Base-by-base conservation (phyloP, 1,284 basidiomycete genomes). In the Taiwanofungus camphoratus region DNA sequence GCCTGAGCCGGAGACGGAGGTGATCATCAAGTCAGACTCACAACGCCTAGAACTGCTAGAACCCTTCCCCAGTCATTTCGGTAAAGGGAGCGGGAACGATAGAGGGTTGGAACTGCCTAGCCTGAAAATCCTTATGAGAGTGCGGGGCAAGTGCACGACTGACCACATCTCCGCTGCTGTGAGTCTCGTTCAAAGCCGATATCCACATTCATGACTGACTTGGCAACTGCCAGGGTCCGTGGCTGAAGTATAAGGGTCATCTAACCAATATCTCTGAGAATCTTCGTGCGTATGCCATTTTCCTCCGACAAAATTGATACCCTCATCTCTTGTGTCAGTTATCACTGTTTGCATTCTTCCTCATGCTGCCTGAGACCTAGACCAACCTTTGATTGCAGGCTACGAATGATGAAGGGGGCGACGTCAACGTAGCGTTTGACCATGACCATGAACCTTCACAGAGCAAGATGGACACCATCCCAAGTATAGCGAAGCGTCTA, bases 221-320 rank as follows among this genome's bases (percentile, higher is more conserved):
- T n/a, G n/a, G n/a, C n/a, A n/a, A n/a, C n/a, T n/a, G 46, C 26
- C 54, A 88, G 86, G 93, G 93, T 2, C 88, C 92, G 30, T 99
- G 96, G 96, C 70, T 99, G 52, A 98, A 98, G 72, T 99, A 96
- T 73, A 99, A 92, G 62, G 89, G 94, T 0, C 94, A 99, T 67
- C 71, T 99, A 32, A 87, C 85, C 33, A 97, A 98, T 65, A 93
- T 98, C 48, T 93, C 94, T 1, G 92, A 98, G 65, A 99, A 99
- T 67, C 82, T 96, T 11, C 67, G 88, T 91, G 59, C 60, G 86
- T 75, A 16, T n/a, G 42, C 16, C 11, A 19, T n/a, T n/a, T 20
- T 15, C 8, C 12, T 32, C 15, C 22, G n/a, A n/a, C n/a, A n/a
- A n/a, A n/a, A n/a, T 44, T 70, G 43, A 65, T 49, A 77, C 68